These are phyloP conservation scores for Chalciporus sphaerocephalus DNA, from an alignment of 768 basidiomycete genomes.

Conservation along the genomic window DNA sequence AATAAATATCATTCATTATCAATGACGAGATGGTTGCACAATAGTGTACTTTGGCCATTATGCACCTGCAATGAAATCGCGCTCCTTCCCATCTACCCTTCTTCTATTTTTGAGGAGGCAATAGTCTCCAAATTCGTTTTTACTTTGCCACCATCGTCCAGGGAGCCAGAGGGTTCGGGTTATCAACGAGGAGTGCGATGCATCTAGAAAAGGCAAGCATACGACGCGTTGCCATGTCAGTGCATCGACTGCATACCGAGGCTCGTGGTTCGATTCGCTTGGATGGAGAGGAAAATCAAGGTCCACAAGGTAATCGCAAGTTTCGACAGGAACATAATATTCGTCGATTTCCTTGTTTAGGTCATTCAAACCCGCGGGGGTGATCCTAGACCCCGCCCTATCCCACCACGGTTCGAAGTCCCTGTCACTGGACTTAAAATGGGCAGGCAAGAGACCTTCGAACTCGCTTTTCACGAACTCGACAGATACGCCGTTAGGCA, in stretches of 20 bases:
- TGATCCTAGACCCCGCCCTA: constrained; percentile 54
- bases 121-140: constrained; percentile 84
- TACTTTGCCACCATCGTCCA: constrained; percentile 57
- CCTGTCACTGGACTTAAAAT: constrained; percentile 48
- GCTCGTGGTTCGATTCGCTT: constrained; percentile 53
- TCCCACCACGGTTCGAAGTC: constrained; percentile 29
- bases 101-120: constrained; percentile 73
- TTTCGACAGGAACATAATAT: constrained; percentile 68
- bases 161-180: constrained; percentile 83
- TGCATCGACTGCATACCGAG: constrained; percentile 68
- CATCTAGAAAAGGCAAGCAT: constrained; percentile 84
- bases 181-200: constrained; percentile 62
- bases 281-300: constrained; percentile 79
- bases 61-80: constrained; percentile 9
- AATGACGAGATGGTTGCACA: neutral
- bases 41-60: constrained; percentile 6
- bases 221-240: constrained; percentile 76
- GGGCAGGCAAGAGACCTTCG: constrained; percentile 80
- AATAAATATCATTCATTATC: neutral
- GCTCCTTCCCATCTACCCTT: constrained; percentile 26
- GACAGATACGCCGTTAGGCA: constrained; percentile 79
- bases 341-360: constrained; percentile 74
- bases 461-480: constrained; percentile 92
- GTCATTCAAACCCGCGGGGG: constrained; percentile 77
- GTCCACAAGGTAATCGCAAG: constrained; percentile 90